Base-by-base conservation (phyloP, 352 stramenopile species). In the Phytopythium litorale region DNA sequence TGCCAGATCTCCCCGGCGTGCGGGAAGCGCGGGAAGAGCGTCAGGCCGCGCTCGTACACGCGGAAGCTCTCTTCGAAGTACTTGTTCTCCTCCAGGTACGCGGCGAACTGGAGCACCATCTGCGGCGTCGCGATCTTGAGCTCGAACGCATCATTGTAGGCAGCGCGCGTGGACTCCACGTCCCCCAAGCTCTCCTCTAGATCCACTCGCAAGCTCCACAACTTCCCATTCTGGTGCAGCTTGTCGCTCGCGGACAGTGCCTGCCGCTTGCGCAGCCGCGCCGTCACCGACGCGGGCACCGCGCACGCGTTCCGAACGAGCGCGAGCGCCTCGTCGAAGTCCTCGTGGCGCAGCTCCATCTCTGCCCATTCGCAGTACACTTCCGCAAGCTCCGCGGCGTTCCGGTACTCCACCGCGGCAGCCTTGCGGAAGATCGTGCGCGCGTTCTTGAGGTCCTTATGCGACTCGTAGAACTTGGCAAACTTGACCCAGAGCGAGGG, bases 181-280 rank as follows among this genome's bases (percentile, higher is more conserved):
- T 98, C 98, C 2, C 98, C 98, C 5, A 99, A 70, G 45, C 88
- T 98, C 70, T 99, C 98, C 65, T 99, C 98, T 19, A 99, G 69
- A 77, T 99, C 98, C 25, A 99, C 76, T 13, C 98, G 91, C 23
- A 99, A 65, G n/a, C 84, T 91, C 97, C 98, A 99, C 18, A 99
- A 69, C 63, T 96, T 96, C 1, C 98, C 76, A 60, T 82, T 98
- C 40, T 90, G 79, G 54, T 97, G 82, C n/a, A 99, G 68, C 40
- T 91, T 91, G 58, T 93, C 78, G 32, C 83, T 88, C 4, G 77
- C 70, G 1, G 66, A 83, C 7, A 91, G 59, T 12, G 73, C 23
- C 25, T 78, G 69, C 43, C 87, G 87, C 38, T 87, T 81, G 21
- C 81, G 77, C 40, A 87, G 57, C 42, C 78, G 78, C 21, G 78